Percentiles rank a stretch among this genome's conserved stretches.
Conservation (phyloP, 352 stramenopile species). For the Phytophthora vignae region DNA sequence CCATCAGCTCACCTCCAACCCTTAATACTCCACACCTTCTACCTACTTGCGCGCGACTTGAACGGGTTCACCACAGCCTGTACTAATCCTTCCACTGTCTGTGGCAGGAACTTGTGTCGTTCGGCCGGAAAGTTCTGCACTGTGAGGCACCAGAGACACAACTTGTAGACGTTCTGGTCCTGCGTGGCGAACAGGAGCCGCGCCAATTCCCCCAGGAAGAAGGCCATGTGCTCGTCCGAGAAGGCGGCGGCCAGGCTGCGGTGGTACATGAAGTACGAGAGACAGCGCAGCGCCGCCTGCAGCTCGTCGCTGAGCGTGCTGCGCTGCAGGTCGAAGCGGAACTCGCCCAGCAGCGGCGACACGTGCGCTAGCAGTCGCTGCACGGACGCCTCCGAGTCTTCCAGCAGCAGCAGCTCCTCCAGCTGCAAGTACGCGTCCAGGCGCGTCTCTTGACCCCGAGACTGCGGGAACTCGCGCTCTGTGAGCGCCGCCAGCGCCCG, state of each 20-base stretch:
- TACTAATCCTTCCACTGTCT: slow-evolving; percentile 67
- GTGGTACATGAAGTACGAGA: slow-evolving; percentile 81
- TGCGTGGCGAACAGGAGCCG: slow-evolving; percentile 60
- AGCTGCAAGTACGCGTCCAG: slow-evolving; percentile 66
- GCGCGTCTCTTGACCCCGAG: slow-evolving; percentile 46
- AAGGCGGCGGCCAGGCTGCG: slow-evolving; percentile 47
- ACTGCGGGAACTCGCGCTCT: slow-evolving; percentile 41
- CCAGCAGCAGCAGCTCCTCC: slow-evolving; percentile 60
- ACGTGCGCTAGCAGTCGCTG: slow-evolving; percentile 45
- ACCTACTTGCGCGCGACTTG: slow-evolving; percentile 70
- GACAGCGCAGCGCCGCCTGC: slow-evolving; percentile 52
- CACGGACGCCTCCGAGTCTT: slow-evolving; percentile 63
- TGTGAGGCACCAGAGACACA: slow-evolving; percentile 71
- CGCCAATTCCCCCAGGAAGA: slow-evolving; percentile 60
- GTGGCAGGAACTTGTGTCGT: slow-evolving; percentile 55
- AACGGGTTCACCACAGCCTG: slow-evolving; percentile 80
- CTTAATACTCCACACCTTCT: not conserved
- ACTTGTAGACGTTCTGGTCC: slow-evolving; percentile 69
- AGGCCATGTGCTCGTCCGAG: slow-evolving; percentile 44
- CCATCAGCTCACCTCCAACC: not conserved
- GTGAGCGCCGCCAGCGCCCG: slow-evolving; percentile 46
- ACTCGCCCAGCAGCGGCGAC: slow-evolving; percentile 44
- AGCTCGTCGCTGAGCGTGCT: slow-evolving; percentile 26
- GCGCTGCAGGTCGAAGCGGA: slow-evolving; percentile 58
- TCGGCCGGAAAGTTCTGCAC: slow-evolving; percentile 65